These are phyloP conservation scores for Coleophoma eucalyptorum DNA, from an alignment of 2,329 filamentous ascomycete genomes.

Conservation along the genomic window DNA sequence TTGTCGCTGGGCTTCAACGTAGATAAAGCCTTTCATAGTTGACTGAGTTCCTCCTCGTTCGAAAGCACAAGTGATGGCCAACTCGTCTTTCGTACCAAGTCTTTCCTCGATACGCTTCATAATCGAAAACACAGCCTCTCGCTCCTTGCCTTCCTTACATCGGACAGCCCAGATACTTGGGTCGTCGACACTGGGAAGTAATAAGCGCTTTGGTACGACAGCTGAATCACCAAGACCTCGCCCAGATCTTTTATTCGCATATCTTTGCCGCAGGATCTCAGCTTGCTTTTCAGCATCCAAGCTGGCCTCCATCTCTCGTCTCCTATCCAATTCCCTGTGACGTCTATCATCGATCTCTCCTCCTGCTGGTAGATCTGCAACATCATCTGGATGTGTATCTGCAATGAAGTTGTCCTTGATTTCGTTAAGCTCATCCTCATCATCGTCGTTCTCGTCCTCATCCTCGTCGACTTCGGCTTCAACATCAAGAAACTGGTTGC, in stretches of 20 bases:
- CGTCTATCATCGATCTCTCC: slow-evolving; percentile 84
- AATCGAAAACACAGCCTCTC: slow-evolving; percentile 82
- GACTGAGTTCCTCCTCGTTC: slow-evolving; percentile 76
- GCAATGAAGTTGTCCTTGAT: slow-evolving; percentile 77
- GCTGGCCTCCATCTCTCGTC: slow-evolving; percentile 80
- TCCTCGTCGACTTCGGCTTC: slow-evolving; percentile 97
- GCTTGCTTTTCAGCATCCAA: slow-evolving; percentile 94
- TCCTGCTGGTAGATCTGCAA: slow-evolving; percentile 69
- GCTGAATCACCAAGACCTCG: slow-evolving; percentile 65
- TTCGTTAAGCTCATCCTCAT: slow-evolving; percentile 83
- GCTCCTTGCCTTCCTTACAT: slow-evolving; percentile 93
- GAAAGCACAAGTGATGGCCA: slow-evolving; percentile 86
- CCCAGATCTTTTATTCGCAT: slow-evolving; percentile 73
- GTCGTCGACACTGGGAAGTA: slow-evolving; percentile 91
- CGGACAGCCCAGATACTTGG: slow-evolving; percentile 93
- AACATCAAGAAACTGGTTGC: slow-evolving; percentile 91
- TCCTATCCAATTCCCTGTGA: slow-evolving; percentile 90
- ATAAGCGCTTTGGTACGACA: slow-evolving; percentile 77
- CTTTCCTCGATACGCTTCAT: slow-evolving; percentile 86
- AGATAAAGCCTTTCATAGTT: slow-evolving; percentile 90
- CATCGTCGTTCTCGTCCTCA: slow-evolving; percentile 82
- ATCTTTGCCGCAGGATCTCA: slow-evolving; percentile 79
- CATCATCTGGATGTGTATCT: slow-evolving; percentile 86
- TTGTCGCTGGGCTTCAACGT: slow-evolving; percentile 86
- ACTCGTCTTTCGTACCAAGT: slow-evolving; percentile 70